A percentile compares a stretch with the other conserved stretches of the same genome.
phyloP scores from a whole-genome alignment of 495 filamentous ascomycete species.

The Evernia prunastri region DNA sequence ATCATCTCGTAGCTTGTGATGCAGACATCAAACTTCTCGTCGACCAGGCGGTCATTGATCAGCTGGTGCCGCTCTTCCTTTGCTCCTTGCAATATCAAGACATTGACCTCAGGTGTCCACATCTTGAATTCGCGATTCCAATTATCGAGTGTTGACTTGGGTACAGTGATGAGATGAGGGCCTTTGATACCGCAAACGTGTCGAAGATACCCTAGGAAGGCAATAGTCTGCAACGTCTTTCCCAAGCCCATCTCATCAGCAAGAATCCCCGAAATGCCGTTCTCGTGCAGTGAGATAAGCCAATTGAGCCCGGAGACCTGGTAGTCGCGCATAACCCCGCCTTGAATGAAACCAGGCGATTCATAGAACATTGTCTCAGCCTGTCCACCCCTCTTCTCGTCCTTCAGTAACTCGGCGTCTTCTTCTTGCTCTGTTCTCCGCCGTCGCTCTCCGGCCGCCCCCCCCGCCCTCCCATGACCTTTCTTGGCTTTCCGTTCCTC shows the following conservation, averaged over 20 bases:
- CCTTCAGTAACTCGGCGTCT: conserved; percentile 87
- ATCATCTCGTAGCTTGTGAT: conserved; percentile 98
- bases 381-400: conserved; percentile 80
- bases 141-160: conserved; percentile 97
- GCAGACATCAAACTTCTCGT: conserved; percentile 89
- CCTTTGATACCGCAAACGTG: conserved; percentile 81
- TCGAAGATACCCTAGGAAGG: conserved; percentile 91
- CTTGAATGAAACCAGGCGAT: conserved; percentile 81
- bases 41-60: conserved; percentile 83
- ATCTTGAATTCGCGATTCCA: conserved; percentile 91
- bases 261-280: conserved; percentile 95
- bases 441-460: conserved; percentile 71
- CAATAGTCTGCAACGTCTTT: conserved; percentile 85
- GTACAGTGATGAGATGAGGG: conserved; percentile 90
- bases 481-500: conserved; percentile 60
- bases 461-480: conserved; percentile 68
- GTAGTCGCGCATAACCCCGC: conserved; percentile 87
- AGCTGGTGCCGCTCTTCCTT: conserved; percentile 88
- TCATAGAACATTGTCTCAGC: conserved; percentile 87
- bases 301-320: conserved; percentile 93
- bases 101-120: conserved; percentile 94
- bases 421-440: conserved; percentile 95
- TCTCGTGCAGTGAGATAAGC: conserved; percentile 97
- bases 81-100: conserved; percentile 88
- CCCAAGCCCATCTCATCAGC: conserved; percentile 97